Evolutionary conservation across 805 yeast species (phyloP).

Genomic region (Yarrowia sp.): DNA sequence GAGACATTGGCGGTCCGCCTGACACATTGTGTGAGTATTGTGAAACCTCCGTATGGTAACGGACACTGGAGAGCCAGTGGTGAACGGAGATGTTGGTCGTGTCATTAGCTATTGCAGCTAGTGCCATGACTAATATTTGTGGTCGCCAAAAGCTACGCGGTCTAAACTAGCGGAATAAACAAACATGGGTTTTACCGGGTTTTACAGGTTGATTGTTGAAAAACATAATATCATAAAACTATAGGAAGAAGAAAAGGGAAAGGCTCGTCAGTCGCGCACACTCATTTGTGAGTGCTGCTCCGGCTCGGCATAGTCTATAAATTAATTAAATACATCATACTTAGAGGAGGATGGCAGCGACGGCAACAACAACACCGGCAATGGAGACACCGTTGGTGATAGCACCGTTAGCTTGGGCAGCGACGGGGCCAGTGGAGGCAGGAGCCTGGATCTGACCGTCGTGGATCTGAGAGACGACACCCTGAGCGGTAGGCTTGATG

Average conservation of each 20-base stretch:
- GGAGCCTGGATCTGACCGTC: slow-evolving; percentile 27
- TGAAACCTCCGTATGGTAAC: no score
- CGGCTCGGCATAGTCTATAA: slow-evolving; percentile 21
- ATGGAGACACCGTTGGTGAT: slow-evolving; percentile 10
- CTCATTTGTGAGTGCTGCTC: slow-evolving; percentile 1
- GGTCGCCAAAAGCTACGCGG: neutral
- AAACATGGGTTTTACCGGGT: neutral
- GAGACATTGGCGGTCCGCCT: no score
- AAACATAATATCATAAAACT: neutral
- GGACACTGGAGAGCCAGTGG: no score
- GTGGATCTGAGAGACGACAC: slow-evolving; percentile 7
- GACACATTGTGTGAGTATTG: no score
- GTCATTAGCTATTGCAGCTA: no score
- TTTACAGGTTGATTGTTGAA: neutral
- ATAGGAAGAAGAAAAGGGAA: neutral
- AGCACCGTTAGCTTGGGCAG: slow-evolving; percentile 27
- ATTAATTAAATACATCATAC: slow-evolving; percentile 19
- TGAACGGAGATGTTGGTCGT: no score
- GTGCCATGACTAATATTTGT: no score
- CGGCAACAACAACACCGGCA: slow-evolving; percentile 16
- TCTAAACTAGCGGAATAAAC: neutral
- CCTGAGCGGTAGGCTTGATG: slow-evolving; percentile 14
- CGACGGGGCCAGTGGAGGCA: neutral
- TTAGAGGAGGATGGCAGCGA: slow-evolving; percentile 24
- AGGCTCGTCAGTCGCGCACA: slow-evolving; percentile 11